phyloP scores from a whole-genome alignment of 1,284 basidiomycete species.

The Pulchroboletus neoregius region DNA sequence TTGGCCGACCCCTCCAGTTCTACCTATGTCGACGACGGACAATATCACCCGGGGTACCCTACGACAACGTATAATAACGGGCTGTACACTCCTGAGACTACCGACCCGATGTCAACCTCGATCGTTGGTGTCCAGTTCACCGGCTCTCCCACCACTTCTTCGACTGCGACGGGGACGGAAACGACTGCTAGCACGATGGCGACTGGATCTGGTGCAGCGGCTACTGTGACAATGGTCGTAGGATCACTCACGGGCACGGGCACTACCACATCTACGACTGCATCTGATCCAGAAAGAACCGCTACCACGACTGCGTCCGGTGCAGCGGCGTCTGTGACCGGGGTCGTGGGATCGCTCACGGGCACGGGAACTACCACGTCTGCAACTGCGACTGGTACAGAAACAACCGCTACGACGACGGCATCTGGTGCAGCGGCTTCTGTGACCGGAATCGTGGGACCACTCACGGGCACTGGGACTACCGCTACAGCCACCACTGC shows the following conservation, averaged over 20 bases:
- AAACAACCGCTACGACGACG: neutral
- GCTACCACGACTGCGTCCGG: neutral
- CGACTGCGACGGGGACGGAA: neutral
- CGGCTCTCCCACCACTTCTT: neutral
- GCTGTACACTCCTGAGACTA: slow-evolving; percentile 2
- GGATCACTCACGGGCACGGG: neutral
- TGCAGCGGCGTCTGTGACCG: neutral
- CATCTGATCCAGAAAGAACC: neutral
- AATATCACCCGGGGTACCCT: too few species aligned
- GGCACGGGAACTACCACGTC: neutral
- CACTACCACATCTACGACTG: slow-evolving; percentile 1
- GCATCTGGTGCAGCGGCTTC: neutral
- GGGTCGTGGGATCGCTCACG: neutral
- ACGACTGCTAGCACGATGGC: too few species aligned
- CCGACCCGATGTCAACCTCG: neutral
- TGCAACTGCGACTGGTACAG: neutral
- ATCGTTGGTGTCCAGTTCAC: neutral
- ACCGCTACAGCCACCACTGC: neutral
- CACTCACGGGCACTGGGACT: neutral
- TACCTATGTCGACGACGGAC: too few species aligned
- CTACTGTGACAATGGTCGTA: neutral
- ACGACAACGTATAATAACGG: slow-evolving; percentile 13
- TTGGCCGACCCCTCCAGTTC: too few species aligned
- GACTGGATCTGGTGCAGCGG: neutral
- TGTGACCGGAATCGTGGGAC: neutral